Conservation (phyloP, 2,329 filamentous ascomycete genomes). For the Paracorniculantispora psalliotae region DNA sequence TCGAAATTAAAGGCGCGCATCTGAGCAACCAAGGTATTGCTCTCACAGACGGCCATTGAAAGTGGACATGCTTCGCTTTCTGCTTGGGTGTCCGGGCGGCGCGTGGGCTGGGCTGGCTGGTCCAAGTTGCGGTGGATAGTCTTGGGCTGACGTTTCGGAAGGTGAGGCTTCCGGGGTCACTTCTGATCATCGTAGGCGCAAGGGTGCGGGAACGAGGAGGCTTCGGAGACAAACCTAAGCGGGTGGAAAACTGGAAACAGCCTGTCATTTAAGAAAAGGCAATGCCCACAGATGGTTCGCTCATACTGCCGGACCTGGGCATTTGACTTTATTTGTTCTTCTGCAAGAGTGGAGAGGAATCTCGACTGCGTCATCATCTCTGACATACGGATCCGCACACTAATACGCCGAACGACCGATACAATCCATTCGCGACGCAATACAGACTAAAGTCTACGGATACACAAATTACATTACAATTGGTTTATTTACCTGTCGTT, state of each 20-base stretch:
- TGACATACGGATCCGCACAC: neutral
- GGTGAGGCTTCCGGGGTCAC: neutral
- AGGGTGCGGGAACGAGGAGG: neutral
- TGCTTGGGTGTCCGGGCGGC: too few relatives aligned
- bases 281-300: neutral
- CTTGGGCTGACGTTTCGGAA: slow-evolving; percentile 3
- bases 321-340: neutral
- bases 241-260: neutral
- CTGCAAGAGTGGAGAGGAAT: neutral
- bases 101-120: too few relatives aligned
- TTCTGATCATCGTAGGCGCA: neutral
- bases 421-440: neutral
- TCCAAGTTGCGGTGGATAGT: neutral
- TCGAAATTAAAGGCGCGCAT: neutral
- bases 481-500: too few relatives aligned
- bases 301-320: neutral
- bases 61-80: neutral
- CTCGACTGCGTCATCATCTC: neutral
- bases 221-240: neutral
- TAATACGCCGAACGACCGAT: neutral
- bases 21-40: neutral
- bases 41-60: neutral
- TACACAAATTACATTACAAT: too few relatives aligned
- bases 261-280: neutral
- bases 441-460: neutral